These are phyloP conservation scores for Amanita thiersii DNA, from an alignment of 768 basidiomycete genomes.

Conservation along the genomic window DNA sequence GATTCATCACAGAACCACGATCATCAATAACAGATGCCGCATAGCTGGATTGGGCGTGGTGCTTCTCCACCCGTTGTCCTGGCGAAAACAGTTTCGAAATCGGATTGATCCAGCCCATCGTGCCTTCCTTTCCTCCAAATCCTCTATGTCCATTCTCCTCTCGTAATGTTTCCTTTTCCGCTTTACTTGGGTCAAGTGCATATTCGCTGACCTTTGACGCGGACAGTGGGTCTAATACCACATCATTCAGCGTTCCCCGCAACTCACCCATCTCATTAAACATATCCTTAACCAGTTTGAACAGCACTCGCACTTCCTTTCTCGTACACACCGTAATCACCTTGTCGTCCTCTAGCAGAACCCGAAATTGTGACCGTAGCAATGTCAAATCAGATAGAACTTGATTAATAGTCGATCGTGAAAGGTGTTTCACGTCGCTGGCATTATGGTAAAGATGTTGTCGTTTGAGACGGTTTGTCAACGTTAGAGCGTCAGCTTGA, in stretches of 20 bases:
- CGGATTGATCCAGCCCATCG: conserved; percentile 75
- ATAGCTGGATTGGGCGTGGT: conserved; percentile 12
- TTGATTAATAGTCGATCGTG: conserved; percentile 67
- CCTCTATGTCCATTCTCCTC: conserved; percentile 17
- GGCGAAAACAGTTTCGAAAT: conserved; percentile 69
- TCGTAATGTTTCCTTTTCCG: conserved; percentile 27
- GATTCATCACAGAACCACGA: too few species aligned
- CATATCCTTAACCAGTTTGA: conserved; percentile 80
- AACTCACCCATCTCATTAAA: conserved; percentile 79
- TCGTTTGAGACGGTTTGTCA: conserved; percentile 85
- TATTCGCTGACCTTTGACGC: conserved; percentile 67
- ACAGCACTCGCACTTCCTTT: conserved; percentile 72
- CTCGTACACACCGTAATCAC: conserved; percentile 53
- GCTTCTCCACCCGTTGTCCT: conserved; percentile 16
- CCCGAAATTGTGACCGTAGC: conserved; percentile 69
- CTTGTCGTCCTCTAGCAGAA: conserved; percentile 69
- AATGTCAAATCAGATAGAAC: conserved; percentile 63
- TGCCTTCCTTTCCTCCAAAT: conserved; percentile 19
- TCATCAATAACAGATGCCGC: too few species aligned
- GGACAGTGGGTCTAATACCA: conserved; percentile 79
- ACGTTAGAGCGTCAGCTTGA: conserved; percentile 77
- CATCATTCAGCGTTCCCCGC: conserved; percentile 77
- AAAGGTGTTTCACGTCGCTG: conserved; percentile 82
- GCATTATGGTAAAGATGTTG: conserved; percentile 65
- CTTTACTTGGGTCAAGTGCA: conserved; percentile 54